phyloP scores from a whole-genome alignment of 257 asterid genomes.

The Primulina huaijiensis region DNA sequence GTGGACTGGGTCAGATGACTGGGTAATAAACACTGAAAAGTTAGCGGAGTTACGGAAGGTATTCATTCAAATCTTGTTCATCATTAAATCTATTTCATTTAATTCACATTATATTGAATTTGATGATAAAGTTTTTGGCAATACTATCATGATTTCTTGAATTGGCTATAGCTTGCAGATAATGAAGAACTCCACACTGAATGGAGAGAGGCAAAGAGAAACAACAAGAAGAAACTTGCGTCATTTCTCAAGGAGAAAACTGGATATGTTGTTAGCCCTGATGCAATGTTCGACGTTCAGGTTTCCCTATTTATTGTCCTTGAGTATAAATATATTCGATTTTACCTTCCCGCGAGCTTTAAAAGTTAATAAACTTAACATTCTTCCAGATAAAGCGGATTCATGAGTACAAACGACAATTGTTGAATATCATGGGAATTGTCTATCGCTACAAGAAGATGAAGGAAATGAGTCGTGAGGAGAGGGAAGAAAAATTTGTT shows the following conservation, averaged over 20 bases:
- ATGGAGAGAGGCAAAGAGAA: slow-evolving; percentile 52
- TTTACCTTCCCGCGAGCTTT: neutral
- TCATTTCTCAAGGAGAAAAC: slow-evolving; percentile 53
- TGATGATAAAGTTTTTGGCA: neutral
- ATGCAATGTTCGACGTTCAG: slow-evolving; percentile 68
- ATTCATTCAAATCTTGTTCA: neutral
- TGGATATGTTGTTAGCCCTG: slow-evolving; percentile 51
- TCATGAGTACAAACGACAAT: slow-evolving; percentile 59
- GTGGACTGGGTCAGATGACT: slow-evolving; percentile 60
- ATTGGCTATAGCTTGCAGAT: slow-evolving; percentile 41
- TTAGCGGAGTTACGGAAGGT: slow-evolving; percentile 46
- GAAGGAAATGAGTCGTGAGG: slow-evolving; percentile 51
- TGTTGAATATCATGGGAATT: slow-evolving; percentile 51
- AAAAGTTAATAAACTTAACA: neutral
- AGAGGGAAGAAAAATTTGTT: slow-evolving; percentile 43
- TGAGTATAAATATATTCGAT: too few relatives aligned
- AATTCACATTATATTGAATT: neutral
- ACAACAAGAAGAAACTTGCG: slow-evolving; percentile 43
- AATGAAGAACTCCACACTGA: slow-evolving; percentile 52
- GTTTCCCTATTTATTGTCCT: slow-evolving; percentile 24
- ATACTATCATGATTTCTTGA: neutral
- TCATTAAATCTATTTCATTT: neutral
- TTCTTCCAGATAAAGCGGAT: slow-evolving; percentile 48
- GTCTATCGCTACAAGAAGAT: slow-evolving; percentile 60
- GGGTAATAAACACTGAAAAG: slow-evolving; percentile 47